A percentile compares a stretch with the other conserved stretches of the same genome.
Conservation (phyloP, 345 rosid species). For the Euphorbia tirucalli region DNA sequence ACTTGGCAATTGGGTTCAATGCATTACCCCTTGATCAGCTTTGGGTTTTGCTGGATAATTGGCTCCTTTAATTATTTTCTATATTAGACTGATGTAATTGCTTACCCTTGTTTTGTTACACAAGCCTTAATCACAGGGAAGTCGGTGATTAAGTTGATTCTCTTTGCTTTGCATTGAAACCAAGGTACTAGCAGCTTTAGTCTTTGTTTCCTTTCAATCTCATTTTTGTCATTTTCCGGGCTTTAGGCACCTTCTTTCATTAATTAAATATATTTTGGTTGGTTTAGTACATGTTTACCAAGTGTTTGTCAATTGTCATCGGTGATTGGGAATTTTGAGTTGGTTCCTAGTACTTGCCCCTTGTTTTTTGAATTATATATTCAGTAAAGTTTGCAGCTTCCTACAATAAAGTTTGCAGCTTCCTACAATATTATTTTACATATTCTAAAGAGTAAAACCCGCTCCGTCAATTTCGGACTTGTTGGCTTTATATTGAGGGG, state of each 20-base stretch:
- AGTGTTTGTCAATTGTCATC: constrained; percentile 20
- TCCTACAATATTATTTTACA: constrained; percentile 20
- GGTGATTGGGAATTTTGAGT: constrained; percentile 26
- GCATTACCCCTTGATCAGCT: too few species aligned
- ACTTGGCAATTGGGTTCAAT: too few species aligned
- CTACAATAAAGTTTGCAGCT: constrained; percentile 9
- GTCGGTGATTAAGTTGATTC: constrained; percentile 45
- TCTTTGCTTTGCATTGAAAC: constrained; percentile 55
- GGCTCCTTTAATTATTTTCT: too few species aligned
- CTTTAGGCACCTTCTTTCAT: constrained; percentile 29
- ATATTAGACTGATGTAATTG: too few species aligned
- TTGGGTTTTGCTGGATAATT: too few species aligned
- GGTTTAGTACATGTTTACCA: constrained; percentile 21
- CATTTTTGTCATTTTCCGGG: constrained; percentile 36
- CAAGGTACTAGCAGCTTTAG: constrained; percentile 44
- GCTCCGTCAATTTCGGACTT: constrained; percentile 48
- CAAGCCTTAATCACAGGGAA: constrained; percentile 39
- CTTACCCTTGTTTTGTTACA: too few species aligned
- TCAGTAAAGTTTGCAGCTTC: too few species aligned
- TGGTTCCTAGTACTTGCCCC: constrained; percentile 47
- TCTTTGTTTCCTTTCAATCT: constrained; percentile 21
- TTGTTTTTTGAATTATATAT: constrained; percentile 22
- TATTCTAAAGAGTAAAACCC: constrained; percentile 28
- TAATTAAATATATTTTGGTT: constrained; percentile 25
- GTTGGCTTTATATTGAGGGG: constrained; percentile 27